Evolutionary conservation across 768 basidiomycete species (phyloP).

Genomic region (Plicaturopsis crispa): DNA sequence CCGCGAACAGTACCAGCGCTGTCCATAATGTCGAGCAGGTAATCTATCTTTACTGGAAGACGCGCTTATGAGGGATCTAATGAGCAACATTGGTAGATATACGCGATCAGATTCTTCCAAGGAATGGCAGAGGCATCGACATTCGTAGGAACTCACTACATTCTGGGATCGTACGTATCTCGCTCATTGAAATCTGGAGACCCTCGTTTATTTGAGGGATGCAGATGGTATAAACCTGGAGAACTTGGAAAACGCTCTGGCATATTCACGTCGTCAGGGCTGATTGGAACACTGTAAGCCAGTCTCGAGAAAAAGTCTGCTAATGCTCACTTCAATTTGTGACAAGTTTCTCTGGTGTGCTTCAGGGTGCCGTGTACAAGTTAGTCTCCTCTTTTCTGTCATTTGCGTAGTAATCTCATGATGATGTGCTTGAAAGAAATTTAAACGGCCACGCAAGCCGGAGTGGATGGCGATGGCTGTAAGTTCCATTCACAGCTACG

Average conservation of each 20-base stretch:
- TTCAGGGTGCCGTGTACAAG: constrained; percentile 60
- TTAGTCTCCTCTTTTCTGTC: constrained; percentile 14
- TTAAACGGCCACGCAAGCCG: constrained; percentile 44
- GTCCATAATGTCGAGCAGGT: constrained; percentile 53
- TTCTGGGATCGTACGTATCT: constrained; percentile 57
- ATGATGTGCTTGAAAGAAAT: constrained; percentile 25
- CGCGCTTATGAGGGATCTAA: too few species aligned
- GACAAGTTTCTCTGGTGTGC: constrained; percentile 62
- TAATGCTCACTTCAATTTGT: not conserved
- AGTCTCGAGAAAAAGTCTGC: not conserved
- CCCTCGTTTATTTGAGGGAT: constrained; percentile 4
- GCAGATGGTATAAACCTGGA: constrained; percentile 61
- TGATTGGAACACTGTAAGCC: constrained; percentile 54
- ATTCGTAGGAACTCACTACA: constrained; percentile 68
- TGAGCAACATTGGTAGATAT: too few species aligned
- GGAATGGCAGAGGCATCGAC: constrained; percentile 70
- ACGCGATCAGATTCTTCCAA: constrained; percentile 66
- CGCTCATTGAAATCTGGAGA: constrained; percentile 1
- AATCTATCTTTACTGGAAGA: not conserved
- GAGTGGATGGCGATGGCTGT: constrained; percentile 68
- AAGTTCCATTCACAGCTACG: constrained; percentile 12
- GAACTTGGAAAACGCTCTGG: constrained; percentile 69
- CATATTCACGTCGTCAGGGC: constrained; percentile 60
- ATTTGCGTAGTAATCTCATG: not conserved
- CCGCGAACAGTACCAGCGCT: constrained; percentile 39